Evolutionary conservation across 305 asterid genomes (phyloP), one percentile per base, ranked within the genome.

Genomic region (Ilex paraguariensis): DNA sequence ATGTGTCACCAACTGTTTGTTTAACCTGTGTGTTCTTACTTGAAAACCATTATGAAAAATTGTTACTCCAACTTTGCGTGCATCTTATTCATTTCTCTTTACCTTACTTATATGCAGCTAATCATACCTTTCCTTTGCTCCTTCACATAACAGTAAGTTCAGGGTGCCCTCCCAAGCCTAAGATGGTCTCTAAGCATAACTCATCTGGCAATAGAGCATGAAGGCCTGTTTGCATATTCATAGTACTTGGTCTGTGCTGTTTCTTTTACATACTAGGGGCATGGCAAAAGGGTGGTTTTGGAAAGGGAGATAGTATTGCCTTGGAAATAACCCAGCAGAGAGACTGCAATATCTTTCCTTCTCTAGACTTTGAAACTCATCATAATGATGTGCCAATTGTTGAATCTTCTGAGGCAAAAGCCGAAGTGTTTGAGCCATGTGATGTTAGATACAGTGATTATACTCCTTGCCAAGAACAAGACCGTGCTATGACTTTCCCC

Each of bases 391-490:
- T 81, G 74, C 85, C 81, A 9, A 66, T 66, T 9, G 61, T 74
- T 12, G 91, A 69, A 28, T 82, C 95, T 28, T 81, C 95, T n/a
- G 87, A 73, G 70, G 86, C 90, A 33, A 77, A 81, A 65, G 68
- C 76, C 71, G 83, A 88, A 66, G 68, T 66, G n/a, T 81, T 81
- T 31, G 50, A 83, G 75, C 83, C 96, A 6, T 91, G 98, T 64
- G 88, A 88, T 66, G 77, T 59, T 51, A 62, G 55, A 60, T 82
- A 69, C 49, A 75, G 82, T 13, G 98, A 88, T 73, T 88, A 91
- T 60, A 91, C 98, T 15, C 98, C 96, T 56, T 91, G 98, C 82
- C 98, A 91, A 61, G 98, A 91, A 74, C 98, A 91, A 69, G 91
- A 88, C 66, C 85, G 90, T 54, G 98, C 98, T 57, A 91, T 91